Percentiles rank a stretch among this genome's conserved stretches.
Evolutionary conservation across 805 yeast genomes (phyloP).

Genomic region (Grigorovia yakushimaensis): DNA sequence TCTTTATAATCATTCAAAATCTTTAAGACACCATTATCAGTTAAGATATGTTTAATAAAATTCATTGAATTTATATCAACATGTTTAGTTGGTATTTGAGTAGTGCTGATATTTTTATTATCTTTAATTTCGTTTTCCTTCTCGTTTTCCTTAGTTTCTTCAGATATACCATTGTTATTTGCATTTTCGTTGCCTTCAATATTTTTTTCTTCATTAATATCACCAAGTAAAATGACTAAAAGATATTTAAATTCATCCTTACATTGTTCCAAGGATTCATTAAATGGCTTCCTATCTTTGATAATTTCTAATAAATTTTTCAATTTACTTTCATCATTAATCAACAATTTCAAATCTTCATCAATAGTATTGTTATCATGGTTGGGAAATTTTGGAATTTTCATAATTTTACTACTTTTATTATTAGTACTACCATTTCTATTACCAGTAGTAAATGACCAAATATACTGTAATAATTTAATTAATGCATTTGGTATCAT

Average conservation of each 20-base stretch:
- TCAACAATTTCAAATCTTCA: constrained; percentile 5
- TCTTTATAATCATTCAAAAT: constrained; percentile 28
- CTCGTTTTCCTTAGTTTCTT: not conserved
- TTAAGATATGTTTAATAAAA: constrained; percentile 37
- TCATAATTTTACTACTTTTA: constrained; percentile 6
- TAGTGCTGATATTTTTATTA: too few species aligned
- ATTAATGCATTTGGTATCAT: constrained; percentile 43
- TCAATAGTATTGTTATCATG: constrained; percentile 8
- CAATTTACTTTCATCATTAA: constrained; percentile 5
- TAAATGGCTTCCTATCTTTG: constrained; percentile 26
- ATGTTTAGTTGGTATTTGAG: constrained; percentile 1
- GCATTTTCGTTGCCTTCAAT: not conserved
- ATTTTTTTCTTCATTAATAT: constrained; percentile 11
- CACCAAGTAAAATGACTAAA: constrained; percentile 42
- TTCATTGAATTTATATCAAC: constrained; percentile 27
- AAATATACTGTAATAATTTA: constrained; percentile 12
- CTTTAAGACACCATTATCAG: constrained; percentile 36
- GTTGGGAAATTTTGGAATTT: constrained; percentile 16
- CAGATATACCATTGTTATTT: not conserved
- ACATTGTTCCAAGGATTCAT: constrained; percentile 33
- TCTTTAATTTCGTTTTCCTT: too few species aligned
- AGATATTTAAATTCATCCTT: constrained; percentile 40
- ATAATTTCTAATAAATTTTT: constrained; percentile 6
- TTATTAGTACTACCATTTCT: constrained; percentile 2
- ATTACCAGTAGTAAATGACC: not conserved